Evolutionary conservation across 163 green algal genomes (phyloP).

Genomic region (Chlamydomonas reinhardtii): DNA sequence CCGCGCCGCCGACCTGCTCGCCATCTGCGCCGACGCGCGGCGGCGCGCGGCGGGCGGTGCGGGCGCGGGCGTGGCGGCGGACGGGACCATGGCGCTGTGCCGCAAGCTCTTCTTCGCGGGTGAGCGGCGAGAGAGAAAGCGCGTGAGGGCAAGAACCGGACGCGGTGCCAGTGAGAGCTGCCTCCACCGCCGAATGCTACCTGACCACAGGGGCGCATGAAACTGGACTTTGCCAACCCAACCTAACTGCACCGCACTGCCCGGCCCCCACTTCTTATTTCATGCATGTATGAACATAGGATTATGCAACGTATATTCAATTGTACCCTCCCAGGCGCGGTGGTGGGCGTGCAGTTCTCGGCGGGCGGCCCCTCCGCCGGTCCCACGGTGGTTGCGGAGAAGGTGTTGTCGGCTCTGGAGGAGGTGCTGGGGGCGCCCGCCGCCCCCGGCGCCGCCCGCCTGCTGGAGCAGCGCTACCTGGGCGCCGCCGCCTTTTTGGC

Average conservation of each 20-base stretch:
- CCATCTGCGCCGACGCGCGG: conserved; percentile 49
- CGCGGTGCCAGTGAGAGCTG: no score
- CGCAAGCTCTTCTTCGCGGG: conserved; percentile 67
- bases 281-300: no score
- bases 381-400: neutral
- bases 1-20: conserved; percentile 60
- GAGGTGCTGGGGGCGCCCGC: conserved; percentile 1
- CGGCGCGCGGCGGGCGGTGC: conserved; percentile 1
- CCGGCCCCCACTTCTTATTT: no score
- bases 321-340: no score
- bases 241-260: no score
- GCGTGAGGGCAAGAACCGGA: no score
- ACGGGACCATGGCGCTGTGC: conserved; percentile 56
- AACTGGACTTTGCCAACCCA: no score
- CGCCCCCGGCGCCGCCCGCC: neutral
- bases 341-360: neutral
- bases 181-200: no score
- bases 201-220: no score
- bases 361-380: neutral
- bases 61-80: conserved; percentile 8
- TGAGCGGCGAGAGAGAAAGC: neutral
- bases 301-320: no score
- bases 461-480: conserved; percentile 58
- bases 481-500: conserved; percentile 73
- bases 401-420: neutral